Conservation (phyloP, 2,329 filamentous ascomycete species). For the Diaporthe ilicicola region DNA sequence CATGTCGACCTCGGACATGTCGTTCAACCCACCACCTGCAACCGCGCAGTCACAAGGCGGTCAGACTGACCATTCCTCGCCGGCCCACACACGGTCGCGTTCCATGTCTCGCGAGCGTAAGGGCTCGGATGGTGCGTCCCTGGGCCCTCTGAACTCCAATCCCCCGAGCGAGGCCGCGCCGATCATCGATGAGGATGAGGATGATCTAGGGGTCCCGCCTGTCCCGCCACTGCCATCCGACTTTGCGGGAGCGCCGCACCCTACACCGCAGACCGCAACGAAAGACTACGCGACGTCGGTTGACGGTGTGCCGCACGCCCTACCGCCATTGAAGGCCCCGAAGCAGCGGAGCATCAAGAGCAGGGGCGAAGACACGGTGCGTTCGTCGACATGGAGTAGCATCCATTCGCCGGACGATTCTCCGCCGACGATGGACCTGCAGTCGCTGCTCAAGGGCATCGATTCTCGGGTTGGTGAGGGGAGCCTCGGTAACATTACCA, state of each 20-base stretch:
- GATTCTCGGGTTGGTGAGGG: constrained; percentile 57
- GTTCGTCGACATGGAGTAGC: constrained; percentile 45
- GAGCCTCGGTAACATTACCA: constrained; percentile 54
- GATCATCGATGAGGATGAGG: constrained; percentile 43
- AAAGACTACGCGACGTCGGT: constrained; percentile 31
- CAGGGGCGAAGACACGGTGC: constrained; percentile 50
- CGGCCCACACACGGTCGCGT: constrained; percentile 29
- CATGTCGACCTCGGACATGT: constrained; percentile 71
- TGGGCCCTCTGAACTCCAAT: constrained; percentile 54
- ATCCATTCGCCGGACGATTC: constrained; percentile 41
- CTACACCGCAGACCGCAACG: constrained; percentile 19
- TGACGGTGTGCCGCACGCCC: constrained; percentile 1
- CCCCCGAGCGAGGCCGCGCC: constrained; percentile 43
- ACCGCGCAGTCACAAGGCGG: constrained; percentile 43
- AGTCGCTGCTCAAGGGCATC: constrained; percentile 59
- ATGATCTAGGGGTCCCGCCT: constrained; percentile 57
- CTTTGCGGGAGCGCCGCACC: constrained; percentile 35
- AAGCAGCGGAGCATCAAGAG: constrained; percentile 51
- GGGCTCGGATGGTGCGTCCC: constrained; percentile 35
- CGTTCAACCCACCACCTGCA: constrained; percentile 58
- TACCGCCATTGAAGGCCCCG: constrained; percentile 35
- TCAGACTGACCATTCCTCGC: constrained; percentile 41
- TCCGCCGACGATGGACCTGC: constrained; percentile 52
- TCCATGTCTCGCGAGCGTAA: constrained; percentile 46
- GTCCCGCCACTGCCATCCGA: constrained; percentile 61